Evolutionary conservation across 495 filamentous ascomycete species (phyloP).

Genomic region (Lepraria neglecta): DNA sequence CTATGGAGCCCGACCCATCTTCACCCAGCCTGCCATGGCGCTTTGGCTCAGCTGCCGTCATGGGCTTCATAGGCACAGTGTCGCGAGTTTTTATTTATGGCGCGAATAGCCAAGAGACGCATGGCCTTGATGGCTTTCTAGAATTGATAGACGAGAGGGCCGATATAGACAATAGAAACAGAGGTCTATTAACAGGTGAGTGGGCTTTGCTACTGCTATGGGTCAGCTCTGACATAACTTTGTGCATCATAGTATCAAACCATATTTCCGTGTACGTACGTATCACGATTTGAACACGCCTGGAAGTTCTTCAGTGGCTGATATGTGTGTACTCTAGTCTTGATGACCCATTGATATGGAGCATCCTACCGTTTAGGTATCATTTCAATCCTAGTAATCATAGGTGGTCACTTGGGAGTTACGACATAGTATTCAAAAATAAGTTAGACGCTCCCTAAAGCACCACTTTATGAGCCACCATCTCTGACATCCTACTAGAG

Average conservation of each 20-base stretch:
- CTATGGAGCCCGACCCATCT: conserved; percentile 19
- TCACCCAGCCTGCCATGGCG: conserved; percentile 49
- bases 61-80: conserved; percentile 45
- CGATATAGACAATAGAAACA: conserved; percentile 59
- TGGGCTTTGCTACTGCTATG: conserved; percentile 4
- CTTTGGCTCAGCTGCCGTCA: conserved; percentile 45
- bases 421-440: conserved; percentile 83
- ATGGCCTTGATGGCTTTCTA: conserved; percentile 68
- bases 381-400: conserved; percentile 63
- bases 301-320: neutral
- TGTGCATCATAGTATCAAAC: conserved; percentile 66
- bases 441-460: conserved; percentile 3
- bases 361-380: conserved; percentile 67
- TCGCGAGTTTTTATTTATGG: conserved; percentile 44
- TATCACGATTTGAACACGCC: conserved; percentile 24
- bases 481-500: conserved; percentile 35
- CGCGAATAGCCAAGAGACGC: conserved; percentile 49
- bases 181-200: conserved; percentile 81
- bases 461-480: neutral
- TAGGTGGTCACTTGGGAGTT: conserved; percentile 80
- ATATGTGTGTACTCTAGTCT: conserved; percentile 48
- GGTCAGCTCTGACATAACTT: neutral
- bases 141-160: conserved; percentile 66
- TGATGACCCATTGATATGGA: conserved; percentile 93
- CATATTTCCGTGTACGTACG: conserved; percentile 89